phyloP scores from a whole-genome alignment of 2,329 filamentous ascomycete species.

The Peltaster fructicola region DNA sequence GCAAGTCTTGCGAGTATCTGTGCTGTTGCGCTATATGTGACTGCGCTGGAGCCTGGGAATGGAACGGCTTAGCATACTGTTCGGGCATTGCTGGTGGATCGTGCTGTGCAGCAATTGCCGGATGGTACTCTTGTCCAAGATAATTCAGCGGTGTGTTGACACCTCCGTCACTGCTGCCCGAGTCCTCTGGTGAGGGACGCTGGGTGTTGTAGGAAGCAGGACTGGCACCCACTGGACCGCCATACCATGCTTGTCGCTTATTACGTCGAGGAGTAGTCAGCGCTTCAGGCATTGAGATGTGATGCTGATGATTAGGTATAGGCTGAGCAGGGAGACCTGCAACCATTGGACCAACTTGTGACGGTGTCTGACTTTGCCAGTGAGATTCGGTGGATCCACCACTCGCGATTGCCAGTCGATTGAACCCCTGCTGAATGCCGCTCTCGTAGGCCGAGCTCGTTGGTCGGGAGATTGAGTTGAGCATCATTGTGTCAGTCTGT shows the following conservation, averaged over 20 bases:
- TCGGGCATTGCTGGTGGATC: conserved; percentile 12
- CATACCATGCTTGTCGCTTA: conserved; percentile 59
- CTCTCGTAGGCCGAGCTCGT: conserved; percentile 34
- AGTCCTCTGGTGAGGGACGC: conserved; percentile 37
- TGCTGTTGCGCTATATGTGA: conserved; percentile 3
- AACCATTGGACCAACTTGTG: too few species aligned
- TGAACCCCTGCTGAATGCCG: conserved; percentile 47
- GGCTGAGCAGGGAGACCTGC: neutral
- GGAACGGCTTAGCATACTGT: conserved; percentile 22
- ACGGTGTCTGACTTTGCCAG: too few species aligned
- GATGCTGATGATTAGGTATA: conserved; percentile 14
- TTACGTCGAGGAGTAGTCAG: conserved; percentile 37
- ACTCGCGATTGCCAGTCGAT: conserved; percentile 44
- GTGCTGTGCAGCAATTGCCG: conserved; percentile 31
- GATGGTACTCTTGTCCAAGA: conserved; percentile 32
- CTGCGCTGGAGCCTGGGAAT: conserved; percentile 6
- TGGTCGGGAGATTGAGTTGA: conserved; percentile 33
- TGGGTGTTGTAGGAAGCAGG: conserved; percentile 17
- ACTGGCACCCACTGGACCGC: conserved; percentile 27
- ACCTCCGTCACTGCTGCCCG: conserved; percentile 35
- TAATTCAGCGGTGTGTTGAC: conserved; percentile 34
- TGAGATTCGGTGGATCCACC: conserved; percentile 17
- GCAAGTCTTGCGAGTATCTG: conserved; percentile 11
- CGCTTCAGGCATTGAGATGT: conserved; percentile 21
- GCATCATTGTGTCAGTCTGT: conserved; percentile 57